A percentile compares a stretch with the other conserved stretches of the same genome.
Evolutionary conservation across 2,329 filamentous ascomycete species (phyloP).

Genomic region (Dichotomopilus funicola): DNA sequence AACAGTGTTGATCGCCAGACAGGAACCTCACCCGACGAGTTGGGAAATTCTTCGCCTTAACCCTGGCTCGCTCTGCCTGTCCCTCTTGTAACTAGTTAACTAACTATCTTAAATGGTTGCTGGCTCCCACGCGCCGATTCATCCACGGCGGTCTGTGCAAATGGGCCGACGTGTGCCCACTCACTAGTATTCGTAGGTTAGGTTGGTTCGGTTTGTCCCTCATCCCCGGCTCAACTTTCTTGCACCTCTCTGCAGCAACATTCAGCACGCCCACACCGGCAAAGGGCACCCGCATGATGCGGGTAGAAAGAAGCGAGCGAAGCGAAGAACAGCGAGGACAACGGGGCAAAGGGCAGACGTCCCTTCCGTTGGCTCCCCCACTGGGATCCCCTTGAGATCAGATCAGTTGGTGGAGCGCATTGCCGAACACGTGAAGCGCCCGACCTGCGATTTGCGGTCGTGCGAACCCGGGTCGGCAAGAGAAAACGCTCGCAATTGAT

Average conservation of each 20-base stretch:
- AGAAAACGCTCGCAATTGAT: conserved; percentile 16
- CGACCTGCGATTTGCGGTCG: not conserved
- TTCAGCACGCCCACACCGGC: too few species aligned
- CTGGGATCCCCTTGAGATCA: not conserved
- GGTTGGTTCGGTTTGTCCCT: too few species aligned
- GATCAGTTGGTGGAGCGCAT: not conserved
- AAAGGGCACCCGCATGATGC: too few species aligned
- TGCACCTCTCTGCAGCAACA: too few species aligned
- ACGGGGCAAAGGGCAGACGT: not conserved
- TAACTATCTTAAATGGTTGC: not conserved
- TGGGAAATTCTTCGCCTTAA: conserved; percentile 1
- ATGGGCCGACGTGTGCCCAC: too few species aligned
- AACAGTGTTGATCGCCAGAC: conserved; percentile 1
- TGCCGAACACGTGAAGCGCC: conserved; percentile 7
- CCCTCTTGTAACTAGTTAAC: conserved; percentile 6
- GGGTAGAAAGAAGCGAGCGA: too few species aligned
- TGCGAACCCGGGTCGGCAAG: conserved; percentile 2
- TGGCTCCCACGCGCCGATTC: too few species aligned
- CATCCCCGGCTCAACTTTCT: too few species aligned
- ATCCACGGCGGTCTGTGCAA: too few species aligned
- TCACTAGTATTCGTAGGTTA: too few species aligned
- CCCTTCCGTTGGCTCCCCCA: not conserved
- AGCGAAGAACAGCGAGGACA: not conserved
- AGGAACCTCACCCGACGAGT: not conserved
- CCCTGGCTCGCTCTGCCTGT: not conserved